phyloP scores from a whole-genome alignment of 768 basidiomycete genomes.

The Gymnopilus dilepis region DNA sequence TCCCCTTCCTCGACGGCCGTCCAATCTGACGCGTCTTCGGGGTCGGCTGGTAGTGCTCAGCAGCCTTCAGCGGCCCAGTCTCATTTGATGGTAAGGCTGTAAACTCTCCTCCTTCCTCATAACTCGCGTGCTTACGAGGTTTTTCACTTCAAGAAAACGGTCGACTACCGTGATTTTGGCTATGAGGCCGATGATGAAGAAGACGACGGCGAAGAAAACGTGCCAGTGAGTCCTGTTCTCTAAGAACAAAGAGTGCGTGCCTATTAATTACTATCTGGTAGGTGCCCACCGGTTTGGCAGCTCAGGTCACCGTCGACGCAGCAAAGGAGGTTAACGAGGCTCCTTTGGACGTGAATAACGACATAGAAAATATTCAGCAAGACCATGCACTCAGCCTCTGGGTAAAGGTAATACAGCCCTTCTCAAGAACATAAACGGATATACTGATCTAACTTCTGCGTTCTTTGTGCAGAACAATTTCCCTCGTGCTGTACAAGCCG shows the following conservation, averaged over 20 bases:
- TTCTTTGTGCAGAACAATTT: background rate
- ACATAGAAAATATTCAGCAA: background rate
- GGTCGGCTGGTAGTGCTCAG: background rate
- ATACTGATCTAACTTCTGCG: background rate
- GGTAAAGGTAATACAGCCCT: background rate
- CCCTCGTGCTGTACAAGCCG: background rate
- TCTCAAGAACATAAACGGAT: background rate
- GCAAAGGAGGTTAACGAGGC: background rate
- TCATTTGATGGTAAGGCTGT: background rate
- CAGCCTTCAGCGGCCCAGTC: background rate
- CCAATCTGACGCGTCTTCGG: background rate
- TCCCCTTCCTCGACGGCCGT: too few relatives aligned
- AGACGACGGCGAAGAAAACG: background rate
- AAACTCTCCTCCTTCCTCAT: background rate
- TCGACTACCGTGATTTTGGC: background rate
- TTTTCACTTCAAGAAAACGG: background rate
- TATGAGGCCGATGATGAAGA: background rate
- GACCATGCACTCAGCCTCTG: background rate
- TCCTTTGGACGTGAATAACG: background rate
- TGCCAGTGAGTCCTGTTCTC: background rate
- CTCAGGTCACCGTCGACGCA: background rate
- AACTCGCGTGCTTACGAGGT: background rate
- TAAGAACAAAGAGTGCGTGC: too few relatives aligned
- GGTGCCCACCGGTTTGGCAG: too few relatives aligned
- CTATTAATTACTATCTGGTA: too few relatives aligned